These are phyloP conservation scores for Acanthamoeba castellanii DNA, from an alignment of 208 protist species.

Conservation along the genomic window DNA sequence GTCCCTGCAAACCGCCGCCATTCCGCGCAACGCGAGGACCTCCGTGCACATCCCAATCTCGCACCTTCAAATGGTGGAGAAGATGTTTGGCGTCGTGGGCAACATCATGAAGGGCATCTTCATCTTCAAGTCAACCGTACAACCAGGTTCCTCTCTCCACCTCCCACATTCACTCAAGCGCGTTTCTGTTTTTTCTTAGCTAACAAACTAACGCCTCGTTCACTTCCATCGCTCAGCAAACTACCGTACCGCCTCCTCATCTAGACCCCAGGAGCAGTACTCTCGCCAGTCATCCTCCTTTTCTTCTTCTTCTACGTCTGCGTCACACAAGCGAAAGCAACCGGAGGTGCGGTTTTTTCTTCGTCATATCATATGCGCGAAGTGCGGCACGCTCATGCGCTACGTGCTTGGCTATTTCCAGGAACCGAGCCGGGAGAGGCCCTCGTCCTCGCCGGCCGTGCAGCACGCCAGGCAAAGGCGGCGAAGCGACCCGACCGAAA, in stretches of 20 bases:
- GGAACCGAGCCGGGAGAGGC: not conserved
- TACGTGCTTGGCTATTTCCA: not conserved
- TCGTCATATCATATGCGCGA: not conserved
- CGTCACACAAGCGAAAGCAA: conserved; percentile 35
- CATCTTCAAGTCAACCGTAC: conserved; percentile 36
- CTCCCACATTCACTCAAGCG: not conserved
- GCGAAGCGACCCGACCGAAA: not conserved
- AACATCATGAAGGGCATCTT: conserved; percentile 71
- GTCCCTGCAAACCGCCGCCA: not conserved
- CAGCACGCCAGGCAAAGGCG: not conserved
- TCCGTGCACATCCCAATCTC: conserved; percentile 36
- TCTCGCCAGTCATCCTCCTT: not conserved
- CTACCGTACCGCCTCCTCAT: not conserved
- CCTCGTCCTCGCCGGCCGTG: not conserved
- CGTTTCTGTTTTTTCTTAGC: too few species aligned
- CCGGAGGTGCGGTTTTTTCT: not conserved
- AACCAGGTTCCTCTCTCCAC: not conserved
- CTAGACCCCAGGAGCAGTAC: not conserved
- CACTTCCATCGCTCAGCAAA: not conserved
- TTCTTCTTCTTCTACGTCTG: not conserved
- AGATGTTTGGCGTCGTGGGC: conserved; percentile 61
- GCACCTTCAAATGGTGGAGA: conserved; percentile 56
- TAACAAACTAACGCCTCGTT: not conserved
- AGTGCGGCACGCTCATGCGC: not conserved
- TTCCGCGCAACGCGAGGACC: conserved; percentile 35